phyloP scores from a whole-genome alignment of 2,329 filamentous ascomycete genomes.

The Akanthomyces dipterigenus region DNA sequence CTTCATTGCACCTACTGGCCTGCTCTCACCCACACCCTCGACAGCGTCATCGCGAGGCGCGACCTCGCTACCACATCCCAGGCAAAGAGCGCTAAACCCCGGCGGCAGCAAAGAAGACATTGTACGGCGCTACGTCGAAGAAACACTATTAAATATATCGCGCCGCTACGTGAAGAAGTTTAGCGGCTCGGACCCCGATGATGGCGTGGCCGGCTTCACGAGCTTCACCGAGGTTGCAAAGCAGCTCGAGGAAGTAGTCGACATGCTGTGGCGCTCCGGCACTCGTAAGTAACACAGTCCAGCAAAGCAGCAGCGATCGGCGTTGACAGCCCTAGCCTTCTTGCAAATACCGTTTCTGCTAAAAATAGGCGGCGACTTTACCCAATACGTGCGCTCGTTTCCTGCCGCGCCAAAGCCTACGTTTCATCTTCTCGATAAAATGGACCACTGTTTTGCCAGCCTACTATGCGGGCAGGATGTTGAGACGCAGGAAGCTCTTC shows the following conservation, averaged over 20 bases:
- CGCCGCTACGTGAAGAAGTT: slow-evolving; percentile 57
- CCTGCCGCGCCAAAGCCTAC: slow-evolving; percentile 53
- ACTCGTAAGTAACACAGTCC: slow-evolving; percentile 59
- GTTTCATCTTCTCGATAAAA: slow-evolving; percentile 65
- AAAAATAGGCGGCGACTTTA: slow-evolving; percentile 65
- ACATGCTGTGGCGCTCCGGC: slow-evolving; percentile 79
- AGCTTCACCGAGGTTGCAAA: slow-evolving; percentile 63
- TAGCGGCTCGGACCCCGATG: slow-evolving; percentile 35
- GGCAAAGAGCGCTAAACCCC: slow-evolving; percentile 43
- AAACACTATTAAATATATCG: slow-evolving; percentile 45
- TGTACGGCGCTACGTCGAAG: slow-evolving; percentile 50
- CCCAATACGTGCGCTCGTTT: slow-evolving; percentile 67
- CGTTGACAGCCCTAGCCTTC: slow-evolving; percentile 43
- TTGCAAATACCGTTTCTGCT: slow-evolving; percentile 82
- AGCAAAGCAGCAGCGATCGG: no score
- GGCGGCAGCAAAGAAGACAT: slow-evolving; percentile 56
- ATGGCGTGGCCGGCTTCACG: slow-evolving; percentile 46
- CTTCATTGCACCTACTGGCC: slow-evolving; percentile 39
- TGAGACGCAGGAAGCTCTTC: slow-evolving; percentile 56
- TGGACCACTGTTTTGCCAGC: slow-evolving; percentile 78
- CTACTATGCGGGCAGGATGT: slow-evolving; percentile 62
- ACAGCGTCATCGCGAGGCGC: slow-evolving; percentile 34
- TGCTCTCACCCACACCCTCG: slow-evolving; percentile 51
- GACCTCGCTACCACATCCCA: slow-evolving; percentile 47
- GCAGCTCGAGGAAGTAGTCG: slow-evolving; percentile 68